Conservation (phyloP, 768 basidiomycete species). For the Hypholoma fasciculare region DNA sequence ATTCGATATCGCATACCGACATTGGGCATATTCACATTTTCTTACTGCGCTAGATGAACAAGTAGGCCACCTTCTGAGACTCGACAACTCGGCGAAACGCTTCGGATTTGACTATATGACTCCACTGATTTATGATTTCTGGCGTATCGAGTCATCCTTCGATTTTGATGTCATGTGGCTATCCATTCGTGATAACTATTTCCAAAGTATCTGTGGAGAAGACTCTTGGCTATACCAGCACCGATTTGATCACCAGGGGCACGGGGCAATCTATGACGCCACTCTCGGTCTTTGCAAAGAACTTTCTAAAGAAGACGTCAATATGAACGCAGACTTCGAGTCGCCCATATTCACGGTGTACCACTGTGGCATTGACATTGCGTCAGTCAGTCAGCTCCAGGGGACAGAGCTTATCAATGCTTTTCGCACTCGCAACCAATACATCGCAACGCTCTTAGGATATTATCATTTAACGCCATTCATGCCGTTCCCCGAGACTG, state of each 20-base stretch:
- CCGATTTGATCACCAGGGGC: not conserved
- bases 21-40: too few relatives aligned
- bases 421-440: not conserved
- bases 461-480: not conserved
- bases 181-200: constrained; percentile 6
- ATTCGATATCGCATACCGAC: too few relatives aligned
- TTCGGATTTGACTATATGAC: constrained; percentile 5
- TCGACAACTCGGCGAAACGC: not conserved
- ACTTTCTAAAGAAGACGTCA: not conserved
- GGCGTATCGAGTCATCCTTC: constrained; percentile 1
- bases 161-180: constrained; percentile 5
- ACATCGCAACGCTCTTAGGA: not conserved
- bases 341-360: constrained; percentile 1
- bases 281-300: constrained; percentile 2
- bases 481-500: not conserved
- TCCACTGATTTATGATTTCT: not conserved
- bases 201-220: not conserved
- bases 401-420: not conserved
- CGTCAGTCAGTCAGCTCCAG: not conserved
- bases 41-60: not conserved
- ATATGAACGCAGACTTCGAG: constrained; percentile 2
- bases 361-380: not conserved
- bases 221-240: constrained; percentile 1
- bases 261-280: constrained; percentile 5
- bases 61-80: not conserved